A percentile compares a stretch with the other conserved stretches of the same genome.
phyloP scores from a whole-genome alignment of 352 stramenopile genomes.

The Blastocystis sp. region DNA sequence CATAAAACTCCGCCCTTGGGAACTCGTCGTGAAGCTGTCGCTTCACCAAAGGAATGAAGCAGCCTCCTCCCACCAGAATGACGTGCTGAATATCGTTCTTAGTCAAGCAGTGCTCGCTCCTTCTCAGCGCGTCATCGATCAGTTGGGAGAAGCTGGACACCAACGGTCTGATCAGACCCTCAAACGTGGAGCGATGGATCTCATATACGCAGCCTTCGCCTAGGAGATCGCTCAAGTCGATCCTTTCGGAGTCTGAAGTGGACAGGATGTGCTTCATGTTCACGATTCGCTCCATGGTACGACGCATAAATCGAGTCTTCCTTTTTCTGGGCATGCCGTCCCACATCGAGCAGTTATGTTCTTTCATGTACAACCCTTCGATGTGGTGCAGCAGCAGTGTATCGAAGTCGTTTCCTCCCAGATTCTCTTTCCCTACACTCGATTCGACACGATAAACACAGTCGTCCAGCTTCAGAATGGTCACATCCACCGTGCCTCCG shows the following conservation, averaged over 20 bases:
- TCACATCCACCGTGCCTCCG: conserved; percentile 78
- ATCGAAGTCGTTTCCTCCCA: conserved; percentile 73
- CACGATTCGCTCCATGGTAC: conserved; percentile 82
- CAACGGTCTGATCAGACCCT: conserved; percentile 95
- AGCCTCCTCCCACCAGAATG: conserved; percentile 94
- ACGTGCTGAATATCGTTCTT: conserved; percentile 95
- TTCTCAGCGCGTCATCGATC: conserved; percentile 87
- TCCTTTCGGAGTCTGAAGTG: conserved; percentile 79
- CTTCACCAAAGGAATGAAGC: conserved; percentile 93
- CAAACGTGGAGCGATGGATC: conserved; percentile 89
- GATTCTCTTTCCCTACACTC: conserved; percentile 71
- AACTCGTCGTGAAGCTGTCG: conserved; percentile 95
- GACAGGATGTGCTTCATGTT: conserved; percentile 90
- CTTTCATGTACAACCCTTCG: not conserved
- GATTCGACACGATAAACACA: conserved; percentile 72
- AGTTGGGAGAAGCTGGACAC: conserved; percentile 96
- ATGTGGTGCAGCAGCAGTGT: not conserved
- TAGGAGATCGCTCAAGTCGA: conserved; percentile 94
- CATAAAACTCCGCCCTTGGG: conserved; percentile 86
- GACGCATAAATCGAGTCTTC: conserved; percentile 90
- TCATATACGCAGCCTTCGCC: conserved; percentile 93
- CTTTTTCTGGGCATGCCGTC: conserved; percentile 67
- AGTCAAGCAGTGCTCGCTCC: conserved; percentile 79
- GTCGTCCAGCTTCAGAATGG: conserved; percentile 68
- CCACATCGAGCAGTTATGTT: not conserved